phyloP scores from a whole-genome alignment of 164 flowering plant genomes.

The Euptelea pleiosperma region DNA sequence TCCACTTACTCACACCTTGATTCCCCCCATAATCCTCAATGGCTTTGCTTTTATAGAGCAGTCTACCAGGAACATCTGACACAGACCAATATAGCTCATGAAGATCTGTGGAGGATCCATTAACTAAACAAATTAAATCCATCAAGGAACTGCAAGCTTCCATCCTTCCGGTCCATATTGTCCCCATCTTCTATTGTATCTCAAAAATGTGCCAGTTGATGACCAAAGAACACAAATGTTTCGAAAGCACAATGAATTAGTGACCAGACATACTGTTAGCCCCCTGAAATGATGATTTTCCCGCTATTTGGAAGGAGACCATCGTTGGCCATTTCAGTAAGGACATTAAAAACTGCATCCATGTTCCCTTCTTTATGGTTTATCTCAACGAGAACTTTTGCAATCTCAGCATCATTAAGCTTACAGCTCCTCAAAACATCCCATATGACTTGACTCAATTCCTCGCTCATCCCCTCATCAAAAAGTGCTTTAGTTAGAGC shows the following conservation, averaged over 20 bases:
- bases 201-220: neutral
- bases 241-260: neutral
- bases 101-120: neutral
- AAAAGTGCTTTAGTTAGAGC: slow-evolving; percentile 60
- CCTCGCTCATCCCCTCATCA: slow-evolving; percentile 51
- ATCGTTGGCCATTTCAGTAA: slow-evolving; percentile 72
- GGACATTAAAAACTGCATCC: slow-evolving; percentile 59
- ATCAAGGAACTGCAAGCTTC: slow-evolving; percentile 2
- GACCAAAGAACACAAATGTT: neutral
- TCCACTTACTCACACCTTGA: no score
- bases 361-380: slow-evolving; percentile 80
- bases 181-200: neutral
- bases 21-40: no score
- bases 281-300: slow-evolving; percentile 15
- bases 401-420: slow-evolving; percentile 63
- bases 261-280: neutral
- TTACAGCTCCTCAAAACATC: slow-evolving; percentile 49
- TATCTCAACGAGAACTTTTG: slow-evolving; percentile 65
- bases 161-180: neutral
- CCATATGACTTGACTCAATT: slow-evolving; percentile 42
- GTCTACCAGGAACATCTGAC: no score
- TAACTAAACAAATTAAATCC: neutral
- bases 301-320: slow-evolving; percentile 75
- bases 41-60: no score
- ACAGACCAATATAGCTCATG: no score